Evolutionary conservation across 352 stramenopile species (phyloP).

Genomic region (Synura sp.): DNA sequence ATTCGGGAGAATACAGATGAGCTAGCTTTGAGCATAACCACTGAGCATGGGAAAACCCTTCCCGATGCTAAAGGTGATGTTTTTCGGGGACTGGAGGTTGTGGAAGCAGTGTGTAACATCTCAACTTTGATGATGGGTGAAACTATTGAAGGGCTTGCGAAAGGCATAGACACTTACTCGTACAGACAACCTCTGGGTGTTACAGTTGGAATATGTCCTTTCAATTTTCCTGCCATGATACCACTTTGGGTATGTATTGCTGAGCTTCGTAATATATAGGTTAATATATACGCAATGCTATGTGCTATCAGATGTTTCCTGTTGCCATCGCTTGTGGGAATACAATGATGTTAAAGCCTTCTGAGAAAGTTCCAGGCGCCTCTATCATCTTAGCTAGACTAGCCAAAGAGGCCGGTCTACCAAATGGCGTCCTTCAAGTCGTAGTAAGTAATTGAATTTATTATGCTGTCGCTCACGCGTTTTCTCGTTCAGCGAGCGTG

Average conservation of each 20-base stretch:
- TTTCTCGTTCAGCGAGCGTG: constrained; percentile 53
- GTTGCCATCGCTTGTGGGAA: constrained; percentile 83
- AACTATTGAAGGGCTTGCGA: constrained; percentile 81
- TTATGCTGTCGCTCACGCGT: background rate
- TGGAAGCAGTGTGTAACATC: constrained; percentile 59
- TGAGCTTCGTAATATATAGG: background rate
- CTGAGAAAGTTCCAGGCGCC: constrained; percentile 74
- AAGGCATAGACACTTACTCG: constrained; percentile 87
- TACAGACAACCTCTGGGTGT: constrained; percentile 92
- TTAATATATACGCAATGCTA: constrained; percentile 45
- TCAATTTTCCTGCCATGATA: constrained; percentile 97
- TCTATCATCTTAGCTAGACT: constrained; percentile 85
- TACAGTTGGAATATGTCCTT: constrained; percentile 73
- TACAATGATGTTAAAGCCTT: constrained; percentile 94
- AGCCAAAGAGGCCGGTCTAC: constrained; percentile 82
- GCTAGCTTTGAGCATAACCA: constrained; percentile 85
- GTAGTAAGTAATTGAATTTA: constrained; percentile 60
- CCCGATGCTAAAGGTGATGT: constrained; percentile 92
- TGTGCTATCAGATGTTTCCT: constrained; percentile 72
- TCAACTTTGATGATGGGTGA: constrained; percentile 86
- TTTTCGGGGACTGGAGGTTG: constrained; percentile 86
- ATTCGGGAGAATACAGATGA: constrained; percentile 89
- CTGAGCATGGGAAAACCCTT: constrained; percentile 83
- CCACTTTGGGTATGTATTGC: constrained; percentile 73
- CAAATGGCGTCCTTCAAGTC: constrained; percentile 87